Percentiles rank a stretch among this genome's conserved stretches.
Conservation (phyloP, 2,329 filamentous ascomycete genomes). For the Monilinia laxa region DNA sequence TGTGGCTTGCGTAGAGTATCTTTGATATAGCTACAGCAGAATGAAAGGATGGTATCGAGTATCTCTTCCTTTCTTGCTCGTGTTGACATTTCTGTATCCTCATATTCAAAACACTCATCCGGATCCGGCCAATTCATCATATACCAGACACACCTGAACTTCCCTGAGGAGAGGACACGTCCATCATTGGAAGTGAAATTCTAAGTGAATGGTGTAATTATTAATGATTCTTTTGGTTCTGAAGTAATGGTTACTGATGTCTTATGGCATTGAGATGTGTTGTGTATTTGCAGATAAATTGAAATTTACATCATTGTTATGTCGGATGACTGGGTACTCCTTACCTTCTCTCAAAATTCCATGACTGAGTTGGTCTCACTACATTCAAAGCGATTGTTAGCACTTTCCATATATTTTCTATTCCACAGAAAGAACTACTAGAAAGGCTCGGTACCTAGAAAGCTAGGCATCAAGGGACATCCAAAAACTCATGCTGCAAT, state of each 20-base stretch:
- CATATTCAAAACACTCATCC: background rate
- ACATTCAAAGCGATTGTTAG: too few species aligned
- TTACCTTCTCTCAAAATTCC: background rate
- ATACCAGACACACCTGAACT: background rate
- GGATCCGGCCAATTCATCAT: too few species aligned
- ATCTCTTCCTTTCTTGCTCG: background rate
- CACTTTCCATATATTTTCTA: background rate
- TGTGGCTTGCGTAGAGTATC: conserved; percentile 1
- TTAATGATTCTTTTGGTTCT: background rate
- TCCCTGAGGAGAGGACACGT: background rate
- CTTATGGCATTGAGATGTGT: background rate
- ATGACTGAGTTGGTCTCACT: background rate
- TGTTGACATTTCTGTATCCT: background rate
- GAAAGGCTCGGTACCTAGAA: too few species aligned
- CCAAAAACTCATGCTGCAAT: too few species aligned
- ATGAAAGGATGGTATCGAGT: background rate
- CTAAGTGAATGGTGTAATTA: background rate
- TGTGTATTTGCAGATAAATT: background rate
- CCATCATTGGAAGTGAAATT: background rate
- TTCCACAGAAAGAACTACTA: background rate
- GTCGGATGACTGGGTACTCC: background rate
- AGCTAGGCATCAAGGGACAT: background rate
- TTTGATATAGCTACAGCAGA: background rate
- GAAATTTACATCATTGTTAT: background rate
- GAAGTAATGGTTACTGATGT: background rate